Percentiles rank a stretch among this genome's conserved stretches.
phyloP scores from a whole-genome alignment of 2,329 filamentous ascomycete genomes.

The Sclerotinia spermophila region DNA sequence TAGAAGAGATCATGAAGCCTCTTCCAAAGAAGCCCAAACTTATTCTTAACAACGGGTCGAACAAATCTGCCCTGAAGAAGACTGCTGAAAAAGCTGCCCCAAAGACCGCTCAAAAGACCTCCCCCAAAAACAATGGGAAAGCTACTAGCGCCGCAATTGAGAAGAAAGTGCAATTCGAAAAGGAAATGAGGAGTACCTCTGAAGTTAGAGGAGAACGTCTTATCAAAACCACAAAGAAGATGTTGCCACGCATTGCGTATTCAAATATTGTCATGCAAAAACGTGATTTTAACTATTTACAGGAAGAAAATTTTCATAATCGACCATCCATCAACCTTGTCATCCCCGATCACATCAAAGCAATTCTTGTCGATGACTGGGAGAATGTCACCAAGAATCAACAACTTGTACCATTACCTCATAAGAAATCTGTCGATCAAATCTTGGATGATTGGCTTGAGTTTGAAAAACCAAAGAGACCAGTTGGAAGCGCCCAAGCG shows the following conservation, averaged over 20 bases:
- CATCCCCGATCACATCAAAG: constrained; percentile 87
- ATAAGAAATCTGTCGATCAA: constrained; percentile 66
- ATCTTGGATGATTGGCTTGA: constrained; percentile 79
- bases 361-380: constrained; percentile 95
- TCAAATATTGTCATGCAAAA: not conserved
- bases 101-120: not conserved
- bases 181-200: not conserved
- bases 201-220: constrained; percentile 14
- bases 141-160: not conserved
- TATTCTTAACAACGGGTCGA: not conserved
- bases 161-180: not conserved
- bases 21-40: not conserved
- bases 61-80: not conserved
- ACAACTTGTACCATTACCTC: constrained; percentile 81
- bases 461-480: constrained; percentile 64
- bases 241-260: constrained; percentile 4
- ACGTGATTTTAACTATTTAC: constrained; percentile 23
- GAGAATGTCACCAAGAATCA: constrained; percentile 96
- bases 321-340: constrained; percentile 82
- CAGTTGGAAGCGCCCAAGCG: constrained; percentile 63
- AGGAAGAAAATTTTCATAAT: constrained; percentile 86
- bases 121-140: not conserved
- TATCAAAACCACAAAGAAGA: constrained; percentile 12
- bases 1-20: constrained; percentile 1
- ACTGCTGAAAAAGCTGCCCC: not conserved